phyloP scores from a whole-genome alignment of 106 monocot genomes.

The Dioscorea dumetorum region DNA sequence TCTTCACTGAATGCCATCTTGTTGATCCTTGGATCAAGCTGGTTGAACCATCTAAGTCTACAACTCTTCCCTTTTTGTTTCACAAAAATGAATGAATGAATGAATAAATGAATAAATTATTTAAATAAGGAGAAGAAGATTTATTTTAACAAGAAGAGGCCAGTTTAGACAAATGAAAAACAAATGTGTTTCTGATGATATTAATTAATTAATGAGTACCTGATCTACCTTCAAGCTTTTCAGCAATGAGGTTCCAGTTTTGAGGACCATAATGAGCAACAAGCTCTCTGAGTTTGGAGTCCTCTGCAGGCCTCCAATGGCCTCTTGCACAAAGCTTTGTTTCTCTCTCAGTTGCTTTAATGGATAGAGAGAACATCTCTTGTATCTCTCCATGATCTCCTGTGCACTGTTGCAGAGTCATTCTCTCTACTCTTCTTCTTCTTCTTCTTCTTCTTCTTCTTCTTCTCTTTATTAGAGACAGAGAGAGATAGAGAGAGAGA shows the following conservation, averaged over 20 bases:
- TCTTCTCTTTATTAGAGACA: too few species aligned
- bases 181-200: too few species aligned
- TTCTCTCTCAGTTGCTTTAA: too few species aligned
- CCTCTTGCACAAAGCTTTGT: too few species aligned
- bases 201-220: neutral
- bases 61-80: slow-evolving; percentile 13
- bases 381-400: too few species aligned
- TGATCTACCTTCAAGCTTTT: slow-evolving; percentile 23
- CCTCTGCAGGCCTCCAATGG: slow-evolving; percentile 7
- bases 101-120: neutral
- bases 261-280: slow-evolving; percentile 16
- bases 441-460: too few species aligned
- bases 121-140: neutral
- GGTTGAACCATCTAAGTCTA: slow-evolving; percentile 22
- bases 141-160: too few species aligned
- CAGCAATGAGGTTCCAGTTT: slow-evolving; percentile 26
- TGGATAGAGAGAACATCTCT: too few species aligned
- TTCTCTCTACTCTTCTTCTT: too few species aligned
- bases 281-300: slow-evolving; percentile 19
- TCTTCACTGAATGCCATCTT: slow-evolving; percentile 12
- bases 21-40: slow-evolving; percentile 19
- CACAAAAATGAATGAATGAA: neutral
- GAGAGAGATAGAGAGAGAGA: too few species aligned
- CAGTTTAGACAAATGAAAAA: too few species aligned
- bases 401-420: too few species aligned